Evolutionary conservation across 1,139 yeast species (phyloP).

Genomic region (Pichia sp.): DNA sequence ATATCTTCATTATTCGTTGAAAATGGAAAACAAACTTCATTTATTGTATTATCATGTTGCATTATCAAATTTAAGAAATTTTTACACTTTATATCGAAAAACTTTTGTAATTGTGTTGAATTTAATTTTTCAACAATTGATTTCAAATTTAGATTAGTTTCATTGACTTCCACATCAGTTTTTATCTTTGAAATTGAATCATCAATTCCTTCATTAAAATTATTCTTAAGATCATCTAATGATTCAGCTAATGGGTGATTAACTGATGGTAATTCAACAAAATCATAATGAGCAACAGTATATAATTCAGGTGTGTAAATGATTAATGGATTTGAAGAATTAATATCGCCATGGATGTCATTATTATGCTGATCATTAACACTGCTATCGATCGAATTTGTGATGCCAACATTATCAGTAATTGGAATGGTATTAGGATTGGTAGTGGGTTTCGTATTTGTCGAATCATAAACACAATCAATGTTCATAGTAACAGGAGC

Average conservation of each 20-base stretch:
- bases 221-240: no score
- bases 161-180: background rate
- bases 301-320: background rate
- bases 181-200: background rate
- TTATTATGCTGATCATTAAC: background rate
- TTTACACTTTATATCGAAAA: slow-evolving; percentile 1
- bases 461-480: no score
- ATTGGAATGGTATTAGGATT: no score
- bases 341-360: background rate
- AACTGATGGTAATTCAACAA: background rate
- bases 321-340: background rate
- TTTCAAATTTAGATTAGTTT: background rate
- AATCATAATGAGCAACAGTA: slow-evolving; percentile 1
- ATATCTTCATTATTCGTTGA: background rate
- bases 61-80: background rate
- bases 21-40: background rate
- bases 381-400: background rate
- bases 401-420: no score
- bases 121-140: slow-evolving; percentile 4
- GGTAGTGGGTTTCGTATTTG: background rate
- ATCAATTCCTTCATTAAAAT: background rate
- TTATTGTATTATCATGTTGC: background rate
- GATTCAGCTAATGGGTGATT: background rate
- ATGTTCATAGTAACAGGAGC: no score
- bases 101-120: slow-evolving; percentile 7